Percentiles rank a stretch among this genome's conserved stretches.
These are phyloP conservation scores for Colletotrichum truncatum DNA, from an alignment of 2,329 filamentous ascomycete species.

Conservation along the genomic window DNA sequence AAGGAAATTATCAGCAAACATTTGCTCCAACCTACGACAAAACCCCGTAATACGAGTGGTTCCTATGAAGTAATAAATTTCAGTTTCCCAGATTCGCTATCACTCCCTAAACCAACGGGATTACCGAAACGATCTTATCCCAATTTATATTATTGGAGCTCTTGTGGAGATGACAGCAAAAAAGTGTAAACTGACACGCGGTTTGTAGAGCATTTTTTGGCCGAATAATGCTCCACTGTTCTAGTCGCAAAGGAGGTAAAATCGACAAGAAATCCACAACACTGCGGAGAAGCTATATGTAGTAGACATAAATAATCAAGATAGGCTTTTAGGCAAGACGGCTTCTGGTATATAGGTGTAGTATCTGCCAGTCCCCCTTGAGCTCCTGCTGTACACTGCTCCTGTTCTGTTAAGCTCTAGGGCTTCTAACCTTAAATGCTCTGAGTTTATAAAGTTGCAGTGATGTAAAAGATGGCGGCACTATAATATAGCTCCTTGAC, in stretches of 20 bases:
- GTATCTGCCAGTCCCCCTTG: too few relatives aligned
- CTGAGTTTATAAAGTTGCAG: too few relatives aligned
- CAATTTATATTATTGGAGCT: neutral
- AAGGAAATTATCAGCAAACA: neutral
- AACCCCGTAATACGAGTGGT: neutral
- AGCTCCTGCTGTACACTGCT: too few relatives aligned
- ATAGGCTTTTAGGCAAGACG: neutral
- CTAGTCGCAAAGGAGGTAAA: too few relatives aligned
- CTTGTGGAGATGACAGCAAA: neutral
- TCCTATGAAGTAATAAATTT: neutral
- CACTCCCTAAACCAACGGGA: neutral
- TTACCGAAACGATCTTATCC: neutral
- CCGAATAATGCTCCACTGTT: neutral
- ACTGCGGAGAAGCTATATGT: neutral
- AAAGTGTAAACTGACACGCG: neutral
- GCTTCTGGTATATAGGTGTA: too few relatives aligned
- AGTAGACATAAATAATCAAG: neutral
- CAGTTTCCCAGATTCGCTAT: neutral
- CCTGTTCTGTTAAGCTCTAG: too few relatives aligned
- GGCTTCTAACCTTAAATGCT: too few relatives aligned
- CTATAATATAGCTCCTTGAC: too few relatives aligned
- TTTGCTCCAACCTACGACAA: neutral
- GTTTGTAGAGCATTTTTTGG: neutral
- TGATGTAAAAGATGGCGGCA: too few relatives aligned
- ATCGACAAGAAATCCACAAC: neutral